Conservation (phyloP, 352 stramenopile species). For the Blastocystis sp. region DNA sequence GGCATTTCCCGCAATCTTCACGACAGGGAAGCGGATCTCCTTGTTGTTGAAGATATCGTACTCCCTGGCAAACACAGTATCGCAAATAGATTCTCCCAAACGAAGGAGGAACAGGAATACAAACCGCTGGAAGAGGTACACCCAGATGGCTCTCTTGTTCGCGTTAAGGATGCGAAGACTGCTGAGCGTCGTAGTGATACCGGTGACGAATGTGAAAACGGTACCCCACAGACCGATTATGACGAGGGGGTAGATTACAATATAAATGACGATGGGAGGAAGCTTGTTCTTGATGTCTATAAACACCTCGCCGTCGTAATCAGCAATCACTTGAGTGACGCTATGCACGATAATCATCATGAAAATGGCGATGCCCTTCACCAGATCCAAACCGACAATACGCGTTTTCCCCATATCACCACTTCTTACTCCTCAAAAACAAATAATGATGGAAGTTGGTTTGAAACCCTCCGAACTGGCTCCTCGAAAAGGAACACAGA, state of each 20-base stretch:
- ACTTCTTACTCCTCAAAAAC: background rate
- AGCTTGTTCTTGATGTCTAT: constrained; percentile 45
- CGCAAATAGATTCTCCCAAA: constrained; percentile 7
- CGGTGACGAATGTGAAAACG: constrained; percentile 62
- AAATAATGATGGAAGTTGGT: background rate
- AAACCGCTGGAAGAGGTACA: constrained; percentile 63
- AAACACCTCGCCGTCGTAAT: constrained; percentile 57
- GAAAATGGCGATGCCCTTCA: constrained; percentile 66
- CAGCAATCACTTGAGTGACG: constrained; percentile 58
- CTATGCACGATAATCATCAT: constrained; percentile 74
- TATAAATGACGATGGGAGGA: constrained; percentile 42
- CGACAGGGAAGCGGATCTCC: constrained; percentile 16
- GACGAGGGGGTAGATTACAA: constrained; percentile 63
- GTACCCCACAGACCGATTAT: constrained; percentile 70
- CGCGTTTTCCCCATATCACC: constrained; percentile 10
- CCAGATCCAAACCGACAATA: constrained; percentile 64
- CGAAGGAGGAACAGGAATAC: constrained; percentile 58
- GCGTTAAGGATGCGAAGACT: constrained; percentile 51
- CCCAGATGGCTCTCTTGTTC: constrained; percentile 13
- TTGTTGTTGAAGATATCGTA: constrained; percentile 63
- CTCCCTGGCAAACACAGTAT: constrained; percentile 2
- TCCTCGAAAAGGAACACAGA: background rate
- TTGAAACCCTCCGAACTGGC: background rate
- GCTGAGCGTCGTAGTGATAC: constrained; percentile 48
- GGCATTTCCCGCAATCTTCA: constrained; percentile 21